Evolutionary conservation across 768 basidiomycete species (phyloP), one percentile per base, ranked within the genome.

Genomic region (Brasilioporus rufonigricans): DNA sequence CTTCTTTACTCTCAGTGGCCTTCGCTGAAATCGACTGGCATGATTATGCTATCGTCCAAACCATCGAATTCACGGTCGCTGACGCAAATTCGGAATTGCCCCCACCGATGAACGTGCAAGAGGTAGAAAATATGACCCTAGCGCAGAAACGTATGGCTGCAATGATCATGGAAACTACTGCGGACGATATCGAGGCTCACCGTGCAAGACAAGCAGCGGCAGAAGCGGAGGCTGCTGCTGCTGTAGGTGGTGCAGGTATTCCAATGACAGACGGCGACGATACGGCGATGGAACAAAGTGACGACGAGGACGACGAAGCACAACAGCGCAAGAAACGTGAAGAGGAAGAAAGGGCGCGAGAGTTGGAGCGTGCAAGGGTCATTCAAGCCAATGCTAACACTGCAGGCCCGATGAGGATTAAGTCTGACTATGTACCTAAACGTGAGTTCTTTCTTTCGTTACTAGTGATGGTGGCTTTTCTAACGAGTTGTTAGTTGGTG

Each of bases 21-120:
- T 95, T 97, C 66, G 92, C 93, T 41, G 92, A 95, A 68, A 98
- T 99, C 62, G 97, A 99, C 68, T 99, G 97, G 97, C 93, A 99
- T 65, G 97, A 98, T 68, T 98, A 97, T 74, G 93, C 94, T 38
- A 92, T 97, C 52, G 97, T 98, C 7, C 93, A 98, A 68, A 97
- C 94, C 19, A 94, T 97, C 63, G 97, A 99, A 67, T 99, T 98
- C 67, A 98, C 97, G 16, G 83, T 85, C 32, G 91, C 89, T 9
- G 97, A 99, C 68, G 86, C 91, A 52, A 85, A 85, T 38, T 84
- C 91, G 12, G 95, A 98, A 65, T 78, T 99, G 24, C 97, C 96
- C 12, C 86, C 91, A n/a, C 97, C 97, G 0, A 98, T 97, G 88
- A 94, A 84, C 61, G 84, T 97, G 18, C 86, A 92, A 63, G 93